phyloP scores from a whole-genome alignment of 352 stramenopile genomes.

The Pythium rhizo-oryzae region DNA sequence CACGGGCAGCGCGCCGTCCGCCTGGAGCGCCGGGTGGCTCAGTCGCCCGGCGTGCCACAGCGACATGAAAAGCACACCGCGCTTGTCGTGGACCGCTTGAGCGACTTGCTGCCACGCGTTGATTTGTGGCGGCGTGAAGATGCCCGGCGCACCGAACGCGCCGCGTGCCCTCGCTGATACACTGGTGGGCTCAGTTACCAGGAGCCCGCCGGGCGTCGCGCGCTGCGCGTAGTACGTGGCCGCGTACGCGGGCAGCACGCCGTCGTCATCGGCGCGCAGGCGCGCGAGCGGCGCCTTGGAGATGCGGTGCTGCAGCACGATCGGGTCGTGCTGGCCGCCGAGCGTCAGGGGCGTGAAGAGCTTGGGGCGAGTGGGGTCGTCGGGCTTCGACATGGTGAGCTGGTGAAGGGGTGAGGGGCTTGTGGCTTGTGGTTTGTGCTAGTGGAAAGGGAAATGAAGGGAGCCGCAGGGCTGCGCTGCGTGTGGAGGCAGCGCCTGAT shows the following conservation, averaged over 20 bases:
- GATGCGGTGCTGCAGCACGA: conserved; percentile 40
- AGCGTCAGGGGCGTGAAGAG: conserved; percentile 33
- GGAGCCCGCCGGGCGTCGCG: conserved; percentile 29
- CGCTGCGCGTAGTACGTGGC: conserved; percentile 43
- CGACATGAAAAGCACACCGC: conserved; percentile 59
- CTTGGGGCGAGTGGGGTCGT: neutral
- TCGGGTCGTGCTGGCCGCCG: conserved; percentile 19
- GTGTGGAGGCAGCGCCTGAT: neutral
- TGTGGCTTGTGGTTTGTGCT: neutral
- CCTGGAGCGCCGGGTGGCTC: conserved; percentile 34
- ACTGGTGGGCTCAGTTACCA: conserved; percentile 42
- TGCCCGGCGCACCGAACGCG: conserved; percentile 30
- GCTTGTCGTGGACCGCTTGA: conserved; percentile 63
- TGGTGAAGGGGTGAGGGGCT: neutral
- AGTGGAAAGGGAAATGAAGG: neutral
- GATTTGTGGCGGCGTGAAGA: conserved; percentile 40
- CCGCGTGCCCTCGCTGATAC: conserved; percentile 23
- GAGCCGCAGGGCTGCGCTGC: no score
- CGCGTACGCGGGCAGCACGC: conserved; percentile 20
- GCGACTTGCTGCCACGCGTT: conserved; percentile 39
- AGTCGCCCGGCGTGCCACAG: conserved; percentile 69
- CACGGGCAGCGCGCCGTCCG: conserved; percentile 3
- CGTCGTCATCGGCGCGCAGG: conserved; percentile 10
- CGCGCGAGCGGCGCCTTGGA: conserved; percentile 42
- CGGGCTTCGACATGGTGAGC: neutral